Conservation (phyloP, 768 basidiomycete species). For the Lentinula guzmanii region DNA sequence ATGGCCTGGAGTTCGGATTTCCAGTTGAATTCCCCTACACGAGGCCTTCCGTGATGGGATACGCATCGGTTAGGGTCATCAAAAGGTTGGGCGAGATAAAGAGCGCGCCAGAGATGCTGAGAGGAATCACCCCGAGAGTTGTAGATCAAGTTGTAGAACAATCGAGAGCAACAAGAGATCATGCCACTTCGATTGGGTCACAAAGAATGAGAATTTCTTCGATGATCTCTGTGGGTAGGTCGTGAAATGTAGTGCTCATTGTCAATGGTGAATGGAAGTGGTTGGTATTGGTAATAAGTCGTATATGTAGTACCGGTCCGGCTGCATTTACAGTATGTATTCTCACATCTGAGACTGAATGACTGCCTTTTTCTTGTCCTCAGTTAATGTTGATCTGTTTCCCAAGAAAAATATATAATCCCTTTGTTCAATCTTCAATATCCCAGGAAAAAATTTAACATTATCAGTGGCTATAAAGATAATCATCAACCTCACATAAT, state of each 20-base stretch:
- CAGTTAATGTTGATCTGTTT: too few species aligned
- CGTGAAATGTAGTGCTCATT: neutral
- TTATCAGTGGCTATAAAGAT: too few species aligned
- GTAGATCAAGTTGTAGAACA: slow-evolving; percentile 40
- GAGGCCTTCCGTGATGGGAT: slow-evolving; percentile 24
- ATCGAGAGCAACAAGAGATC: slow-evolving; percentile 44
- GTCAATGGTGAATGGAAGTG: neutral
- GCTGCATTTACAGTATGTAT: too few species aligned
- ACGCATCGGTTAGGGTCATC: slow-evolving; percentile 59
- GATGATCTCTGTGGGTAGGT: slow-evolving; percentile 53
- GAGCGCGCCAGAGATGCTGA: slow-evolving; percentile 52
- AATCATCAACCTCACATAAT: too few species aligned
- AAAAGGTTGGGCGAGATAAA: slow-evolving; percentile 58
- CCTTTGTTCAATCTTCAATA: too few species aligned
- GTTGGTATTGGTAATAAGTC: too few species aligned
- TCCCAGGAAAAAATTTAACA: too few species aligned
- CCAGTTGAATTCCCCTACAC: slow-evolving; percentile 41
- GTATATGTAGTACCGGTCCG: too few species aligned
- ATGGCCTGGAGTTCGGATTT: slow-evolving; percentile 45
- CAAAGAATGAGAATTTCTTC: slow-evolving; percentile 51
- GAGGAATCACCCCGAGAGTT: slow-evolving; percentile 21
- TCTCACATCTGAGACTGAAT: too few species aligned
- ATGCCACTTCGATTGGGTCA: slow-evolving; percentile 56
- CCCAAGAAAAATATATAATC: too few species aligned
- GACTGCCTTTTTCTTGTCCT: too few species aligned